Conservation (phyloP, 805 yeast species). For the Lipomyces chichibuensis region DNA sequence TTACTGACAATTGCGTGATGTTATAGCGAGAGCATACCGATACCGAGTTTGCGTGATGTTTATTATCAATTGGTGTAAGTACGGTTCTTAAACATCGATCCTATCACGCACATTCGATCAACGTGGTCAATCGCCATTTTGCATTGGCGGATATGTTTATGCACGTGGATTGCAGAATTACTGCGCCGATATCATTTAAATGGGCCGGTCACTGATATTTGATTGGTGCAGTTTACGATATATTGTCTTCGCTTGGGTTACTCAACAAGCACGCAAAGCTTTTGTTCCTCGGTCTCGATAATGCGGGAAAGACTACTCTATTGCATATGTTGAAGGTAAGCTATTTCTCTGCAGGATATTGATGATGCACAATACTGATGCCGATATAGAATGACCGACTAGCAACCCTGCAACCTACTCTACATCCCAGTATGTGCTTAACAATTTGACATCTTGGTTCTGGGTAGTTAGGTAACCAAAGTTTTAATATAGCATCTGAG, state of each 20-base stretch:
- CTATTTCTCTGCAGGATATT: neutral
- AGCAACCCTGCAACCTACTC: conserved; percentile 96
- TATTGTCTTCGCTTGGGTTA: conserved; percentile 75
- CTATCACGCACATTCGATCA: neutral
- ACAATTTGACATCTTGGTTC: conserved; percentile 2
- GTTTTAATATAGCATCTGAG: conserved; percentile 66
- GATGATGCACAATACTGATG: neutral
- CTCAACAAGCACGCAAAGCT: conserved; percentile 96
- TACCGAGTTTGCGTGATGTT: conserved; percentile 28
- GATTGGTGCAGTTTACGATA: conserved; percentile 61
- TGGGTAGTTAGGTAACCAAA: conserved; percentile 1
- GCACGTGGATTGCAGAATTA: neutral
- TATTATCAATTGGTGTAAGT: conserved; percentile 39
- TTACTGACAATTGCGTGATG: neutral
- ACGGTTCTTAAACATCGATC: neutral
- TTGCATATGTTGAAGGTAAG: conserved; percentile 70
- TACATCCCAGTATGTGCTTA: conserved; percentile 68
- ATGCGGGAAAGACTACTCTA: conserved; percentile 95
- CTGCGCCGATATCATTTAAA: neutral
- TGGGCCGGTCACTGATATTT: neutral
- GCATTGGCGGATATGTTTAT: neutral
- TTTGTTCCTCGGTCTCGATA: conserved; percentile 92
- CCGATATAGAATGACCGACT: conserved; percentile 76
- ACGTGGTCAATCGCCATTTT: neutral
- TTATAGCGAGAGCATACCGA: neutral